phyloP scores from a whole-genome alignment of 768 basidiomycete species.

The Boletus vermiculosoides region DNA sequence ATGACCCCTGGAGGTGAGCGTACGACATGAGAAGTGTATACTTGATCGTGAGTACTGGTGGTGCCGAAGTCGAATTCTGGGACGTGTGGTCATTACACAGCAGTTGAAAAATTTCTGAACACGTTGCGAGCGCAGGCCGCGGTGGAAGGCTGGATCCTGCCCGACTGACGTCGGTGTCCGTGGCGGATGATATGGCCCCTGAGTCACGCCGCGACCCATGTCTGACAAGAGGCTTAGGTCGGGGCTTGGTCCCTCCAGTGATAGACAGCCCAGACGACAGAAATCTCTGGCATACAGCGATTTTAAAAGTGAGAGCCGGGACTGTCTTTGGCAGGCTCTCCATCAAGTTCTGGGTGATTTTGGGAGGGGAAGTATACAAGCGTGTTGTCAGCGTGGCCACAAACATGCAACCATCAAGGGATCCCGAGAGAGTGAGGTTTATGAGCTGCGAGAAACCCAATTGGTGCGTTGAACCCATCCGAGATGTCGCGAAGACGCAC shows the following conservation, averaged over 20 bases:
- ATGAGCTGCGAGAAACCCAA: conserved; percentile 34
- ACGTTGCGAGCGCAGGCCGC: conserved; percentile 25
- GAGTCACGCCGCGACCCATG: conserved; percentile 19
- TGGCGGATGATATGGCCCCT: not conserved
- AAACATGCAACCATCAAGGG: conserved; percentile 39
- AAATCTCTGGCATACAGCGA: conserved; percentile 43
- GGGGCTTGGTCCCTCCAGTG: conserved; percentile 17
- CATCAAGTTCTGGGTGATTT: conserved; percentile 36
- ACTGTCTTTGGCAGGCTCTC: conserved; percentile 37
- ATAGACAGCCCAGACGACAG: conserved; percentile 27
- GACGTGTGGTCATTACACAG: conserved; percentile 14
- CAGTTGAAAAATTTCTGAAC: conserved; percentile 31
- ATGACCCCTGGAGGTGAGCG: conserved; percentile 34
- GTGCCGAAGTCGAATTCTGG: conserved; percentile 4
- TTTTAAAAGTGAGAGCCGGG: conserved; percentile 40
- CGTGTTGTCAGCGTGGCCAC: conserved; percentile 36
- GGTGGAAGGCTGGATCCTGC: conserved; percentile 23
- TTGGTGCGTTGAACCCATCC: not conserved
- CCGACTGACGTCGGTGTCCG: conserved; percentile 12
- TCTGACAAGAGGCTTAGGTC: conserved; percentile 36
- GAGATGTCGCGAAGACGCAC: conserved; percentile 18
- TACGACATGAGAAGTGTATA: conserved; percentile 41
- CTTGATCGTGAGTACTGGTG: conserved; percentile 31
- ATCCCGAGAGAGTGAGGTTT: conserved; percentile 38
- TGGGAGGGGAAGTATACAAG: conserved; percentile 30